These are phyloP conservation scores for Cerrena zonata DNA, from an alignment of 1,284 basidiomycete species.

Conservation along the genomic window DNA sequence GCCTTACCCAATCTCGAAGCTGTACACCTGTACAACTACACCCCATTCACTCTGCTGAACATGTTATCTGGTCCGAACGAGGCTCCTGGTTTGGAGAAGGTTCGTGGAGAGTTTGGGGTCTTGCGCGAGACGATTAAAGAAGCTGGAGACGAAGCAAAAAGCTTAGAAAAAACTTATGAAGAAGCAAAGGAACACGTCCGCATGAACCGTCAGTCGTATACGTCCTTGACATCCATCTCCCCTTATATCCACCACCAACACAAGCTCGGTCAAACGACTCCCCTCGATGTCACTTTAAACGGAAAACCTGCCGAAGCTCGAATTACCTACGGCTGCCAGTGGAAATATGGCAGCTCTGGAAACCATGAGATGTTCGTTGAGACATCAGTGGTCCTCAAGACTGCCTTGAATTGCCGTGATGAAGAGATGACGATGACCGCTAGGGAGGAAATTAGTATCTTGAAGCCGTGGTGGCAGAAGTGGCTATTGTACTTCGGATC, in stretches of 20 bases:
- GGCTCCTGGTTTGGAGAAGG: neutral
- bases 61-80: neutral
- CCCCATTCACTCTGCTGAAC: neutral
- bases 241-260: neutral
- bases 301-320: neutral
- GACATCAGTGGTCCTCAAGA: neutral
- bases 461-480: neutral
- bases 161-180: neutral
- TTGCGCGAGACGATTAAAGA: neutral
- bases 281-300: neutral
- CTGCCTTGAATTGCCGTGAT: neutral
- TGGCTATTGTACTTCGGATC: neutral
- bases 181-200: neutral
- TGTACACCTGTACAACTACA: neutral
- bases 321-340: neutral
- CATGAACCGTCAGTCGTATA: neutral
- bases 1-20: neutral
- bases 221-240: neutral
- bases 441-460: neutral
- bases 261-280: neutral
- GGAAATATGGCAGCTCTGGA: neutral
- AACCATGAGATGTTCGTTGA: neutral
- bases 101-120: neutral
- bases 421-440: neutral
- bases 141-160: neutral